phyloP scores from a whole-genome alignment of 768 basidiomycete species.

The Tricholoma sp. region DNA sequence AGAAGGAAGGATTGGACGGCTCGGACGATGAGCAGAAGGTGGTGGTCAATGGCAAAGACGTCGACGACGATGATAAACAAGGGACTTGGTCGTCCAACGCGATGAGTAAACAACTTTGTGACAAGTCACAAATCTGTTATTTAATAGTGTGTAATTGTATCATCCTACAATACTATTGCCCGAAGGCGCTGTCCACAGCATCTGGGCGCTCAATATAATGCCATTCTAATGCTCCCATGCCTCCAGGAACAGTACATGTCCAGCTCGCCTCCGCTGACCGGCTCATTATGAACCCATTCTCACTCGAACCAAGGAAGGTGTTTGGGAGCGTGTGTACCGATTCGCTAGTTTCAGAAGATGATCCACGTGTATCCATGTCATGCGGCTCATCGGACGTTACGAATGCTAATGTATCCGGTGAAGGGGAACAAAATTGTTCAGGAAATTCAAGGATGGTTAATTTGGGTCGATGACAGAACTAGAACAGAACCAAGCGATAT shows the following conservation, averaged over 20 bases:
- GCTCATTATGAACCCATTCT: conserved; percentile 46
- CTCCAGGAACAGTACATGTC: conserved; percentile 39
- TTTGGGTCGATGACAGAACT: conserved; percentile 41
- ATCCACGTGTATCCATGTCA: conserved; percentile 2
- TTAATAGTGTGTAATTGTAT: neutral
- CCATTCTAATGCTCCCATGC: conserved; percentile 21
- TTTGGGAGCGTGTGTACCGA: conserved; percentile 17
- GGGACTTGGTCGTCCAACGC: conserved; percentile 15
- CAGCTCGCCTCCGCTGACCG: conserved; percentile 24
- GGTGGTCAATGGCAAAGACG: neutral
- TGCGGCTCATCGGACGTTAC: conserved; percentile 15
- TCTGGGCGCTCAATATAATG: neutral
- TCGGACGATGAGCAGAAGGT: neutral
- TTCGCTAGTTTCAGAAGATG: neutral
- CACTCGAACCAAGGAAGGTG: conserved; percentile 44
- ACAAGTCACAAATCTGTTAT: conserved; percentile 3
- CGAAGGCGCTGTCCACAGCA: neutral
- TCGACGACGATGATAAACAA: neutral
- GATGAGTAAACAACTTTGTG: conserved; percentile 10
- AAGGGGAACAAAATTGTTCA: neutral
- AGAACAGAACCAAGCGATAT: neutral
- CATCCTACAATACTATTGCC: neutral
- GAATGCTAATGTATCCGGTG: conserved; percentile 10
- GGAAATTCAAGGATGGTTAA: conserved; percentile 8
- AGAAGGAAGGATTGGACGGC: conserved; percentile 1